Evolutionary conservation across 441 rosid species (phyloP).

Genomic region (Cnidoscolus chayamansa): DNA sequence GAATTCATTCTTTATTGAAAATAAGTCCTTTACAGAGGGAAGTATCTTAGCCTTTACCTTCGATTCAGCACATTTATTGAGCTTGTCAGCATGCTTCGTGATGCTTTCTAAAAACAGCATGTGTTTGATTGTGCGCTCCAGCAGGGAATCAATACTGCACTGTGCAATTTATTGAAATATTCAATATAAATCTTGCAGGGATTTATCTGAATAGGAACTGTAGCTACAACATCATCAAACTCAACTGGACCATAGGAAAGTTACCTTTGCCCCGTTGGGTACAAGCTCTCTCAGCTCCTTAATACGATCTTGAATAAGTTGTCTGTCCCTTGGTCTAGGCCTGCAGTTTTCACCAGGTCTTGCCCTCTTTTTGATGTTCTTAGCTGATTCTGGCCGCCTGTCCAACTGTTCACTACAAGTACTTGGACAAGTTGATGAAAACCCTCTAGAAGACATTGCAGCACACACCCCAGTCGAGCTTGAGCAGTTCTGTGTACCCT

Average conservation of each 20-base stretch:
- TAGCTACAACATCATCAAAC: slow-evolving; percentile 19
- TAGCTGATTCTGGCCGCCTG: slow-evolving; percentile 53
- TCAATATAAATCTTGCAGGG: slow-evolving; percentile 29
- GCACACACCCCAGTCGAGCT: slow-evolving; percentile 61
- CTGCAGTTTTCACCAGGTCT: slow-evolving; percentile 81
- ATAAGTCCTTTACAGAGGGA: slow-evolving; percentile 5
- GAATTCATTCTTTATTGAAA: slow-evolving; percentile 11
- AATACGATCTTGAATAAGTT: slow-evolving; percentile 91
- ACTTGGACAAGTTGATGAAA: slow-evolving; percentile 71
- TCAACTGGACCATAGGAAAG: slow-evolving; percentile 28
- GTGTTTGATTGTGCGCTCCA: slow-evolving; percentile 93
- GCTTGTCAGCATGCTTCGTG: slow-evolving; percentile 83
- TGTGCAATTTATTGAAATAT: slow-evolving; percentile 40
- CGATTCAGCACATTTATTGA: slow-evolving; percentile 59
- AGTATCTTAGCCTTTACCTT: slow-evolving; percentile 46
- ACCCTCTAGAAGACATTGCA: slow-evolving; percentile 61
- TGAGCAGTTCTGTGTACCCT: slow-evolving; percentile 43
- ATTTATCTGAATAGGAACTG: slow-evolving; percentile 20
- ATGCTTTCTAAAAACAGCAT: slow-evolving; percentile 80
- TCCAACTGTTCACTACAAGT: slow-evolving; percentile 63
- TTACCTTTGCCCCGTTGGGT: slow-evolving; percentile 94
- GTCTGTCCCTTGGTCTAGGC: slow-evolving; percentile 96
- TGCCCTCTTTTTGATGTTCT: slow-evolving; percentile 68
- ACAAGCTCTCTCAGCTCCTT: slow-evolving; percentile 95
- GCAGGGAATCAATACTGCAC: slow-evolving; percentile 97